Evolutionary conservation across 2,329 filamentous ascomycete species (phyloP), one percentile per base, ranked within the genome.

Genomic region (Lecanicillium sp.): DNA sequence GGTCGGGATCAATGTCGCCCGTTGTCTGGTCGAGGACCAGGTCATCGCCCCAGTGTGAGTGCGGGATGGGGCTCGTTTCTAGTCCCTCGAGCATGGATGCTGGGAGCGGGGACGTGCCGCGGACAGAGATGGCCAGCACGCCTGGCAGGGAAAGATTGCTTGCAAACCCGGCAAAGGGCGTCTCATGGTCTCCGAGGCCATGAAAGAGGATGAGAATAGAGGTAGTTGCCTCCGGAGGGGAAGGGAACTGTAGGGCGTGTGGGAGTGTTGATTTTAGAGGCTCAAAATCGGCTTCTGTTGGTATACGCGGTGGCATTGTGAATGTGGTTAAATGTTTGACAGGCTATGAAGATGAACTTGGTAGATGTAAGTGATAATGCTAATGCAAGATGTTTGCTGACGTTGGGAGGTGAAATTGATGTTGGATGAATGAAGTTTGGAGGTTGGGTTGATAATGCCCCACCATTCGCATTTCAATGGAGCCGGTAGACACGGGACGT

Each of bases 181-280:
- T 52, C 43, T 85, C 74, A 25, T 73, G 78, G 62, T 94, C 88
- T 45, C 88, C 88, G 11, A 94, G 74, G 46, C 87, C 87, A 59
- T 94, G 88, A 42, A 94, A 77, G 37, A 94, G 74, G 53, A 94
- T 64, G 45, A 94, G 76, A 48, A 94, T 70, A 50, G 89, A 82
- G 31, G 79, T 83, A 9, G 82, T 76, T 11, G 73, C 73, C 44
- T 83, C 75, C 28, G 73, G 63, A 16, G 73, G 69, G 19, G 64
- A 57, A 30, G 71, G 71, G 53, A 65, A 71, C 48, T 71, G 63
- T 33, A 73, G 55, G 36, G 65, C 60, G 42, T 69, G 51, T 11
- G 62, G 61, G 37, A 74, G 59, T 32, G 53, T 53, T 29, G 63
- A 51, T 16, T 57, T 46, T 29, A 73, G 60, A 20, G 63, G 49